phyloP scores from a whole-genome alignment of 352 stramenopile species.

The Pythium dissimile region DNA sequence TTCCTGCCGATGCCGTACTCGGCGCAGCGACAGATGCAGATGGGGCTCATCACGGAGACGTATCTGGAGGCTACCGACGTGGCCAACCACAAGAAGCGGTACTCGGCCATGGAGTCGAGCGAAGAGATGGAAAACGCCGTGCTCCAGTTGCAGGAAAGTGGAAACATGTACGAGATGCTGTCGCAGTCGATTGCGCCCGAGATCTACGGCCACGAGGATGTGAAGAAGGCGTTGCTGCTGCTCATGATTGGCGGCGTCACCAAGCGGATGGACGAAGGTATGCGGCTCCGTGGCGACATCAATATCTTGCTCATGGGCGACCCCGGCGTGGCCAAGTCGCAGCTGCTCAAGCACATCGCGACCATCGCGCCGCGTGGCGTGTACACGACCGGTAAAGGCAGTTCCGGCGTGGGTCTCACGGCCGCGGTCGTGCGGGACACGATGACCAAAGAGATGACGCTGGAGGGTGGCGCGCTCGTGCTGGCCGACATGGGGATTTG shows the following conservation, averaged over 20 bases:
- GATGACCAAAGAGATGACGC: conserved; percentile 92
- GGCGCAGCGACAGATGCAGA: conserved; percentile 94
- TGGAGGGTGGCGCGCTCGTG: conserved; percentile 95
- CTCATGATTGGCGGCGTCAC: conserved; percentile 94
- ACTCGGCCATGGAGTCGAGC: conserved; percentile 90
- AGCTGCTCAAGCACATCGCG: conserved; percentile 98
- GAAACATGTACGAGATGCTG: conserved; percentile 92
- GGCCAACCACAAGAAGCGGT: conserved; percentile 96
- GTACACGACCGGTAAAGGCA: conserved; percentile 99
- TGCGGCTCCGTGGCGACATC: conserved; percentile 98
- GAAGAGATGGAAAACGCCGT: conserved; percentile 83
- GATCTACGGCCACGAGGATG: conserved; percentile 99
- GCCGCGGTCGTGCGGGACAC: conserved; percentile 96
- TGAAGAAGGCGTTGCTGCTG: conserved; percentile 98
- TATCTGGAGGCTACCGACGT: conserved; percentile 96
- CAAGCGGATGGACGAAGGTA: conserved; percentile 90
- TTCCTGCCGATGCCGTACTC: conserved; percentile 93
- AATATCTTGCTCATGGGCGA: conserved; percentile 99
- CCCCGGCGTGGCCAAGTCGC: conserved; percentile 98
- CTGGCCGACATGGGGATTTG: conserved; percentile 98
- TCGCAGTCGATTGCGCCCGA: conserved; percentile 96
- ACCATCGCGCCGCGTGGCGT: conserved; percentile 95
- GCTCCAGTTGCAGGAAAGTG: conserved; percentile 58
- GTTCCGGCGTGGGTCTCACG: conserved; percentile 97
- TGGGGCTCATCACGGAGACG: conserved; percentile 96